These are phyloP conservation scores for Suhomyces terraborum DNA, from an alignment of 1,139 yeast species.

Conservation along the genomic window DNA sequence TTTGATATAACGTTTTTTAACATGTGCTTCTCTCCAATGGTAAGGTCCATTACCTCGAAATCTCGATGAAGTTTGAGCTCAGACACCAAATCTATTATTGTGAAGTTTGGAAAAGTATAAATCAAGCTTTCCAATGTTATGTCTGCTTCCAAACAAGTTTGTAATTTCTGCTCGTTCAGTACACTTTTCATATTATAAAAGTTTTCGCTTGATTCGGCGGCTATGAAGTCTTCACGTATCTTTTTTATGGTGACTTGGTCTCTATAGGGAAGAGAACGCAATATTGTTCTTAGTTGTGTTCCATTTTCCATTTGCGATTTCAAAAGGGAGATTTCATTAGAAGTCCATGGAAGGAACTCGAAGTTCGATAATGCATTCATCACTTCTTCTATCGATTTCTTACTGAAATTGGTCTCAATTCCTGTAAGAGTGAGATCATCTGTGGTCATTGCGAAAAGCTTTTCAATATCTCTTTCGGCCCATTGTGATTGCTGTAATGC, in stretches of 20 bases:
- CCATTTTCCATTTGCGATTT: background rate
- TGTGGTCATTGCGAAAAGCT: background rate
- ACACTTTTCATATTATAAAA: constrained; percentile 4
- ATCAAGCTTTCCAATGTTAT: constrained; percentile 10
- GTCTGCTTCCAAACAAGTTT: constrained; percentile 8
- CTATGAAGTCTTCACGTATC: background rate
- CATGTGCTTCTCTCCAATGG: constrained; percentile 14
- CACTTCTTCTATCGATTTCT: background rate
- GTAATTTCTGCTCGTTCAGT: background rate
- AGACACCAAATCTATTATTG: constrained; percentile 7
- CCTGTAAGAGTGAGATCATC: constrained; percentile 4
- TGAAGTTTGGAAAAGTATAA: constrained; percentile 8
- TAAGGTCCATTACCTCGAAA: constrained; percentile 6
- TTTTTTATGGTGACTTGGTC: background rate
- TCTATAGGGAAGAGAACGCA: constrained; percentile 7
- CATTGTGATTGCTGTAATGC: background rate
- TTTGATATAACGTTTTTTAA: constrained; percentile 10
- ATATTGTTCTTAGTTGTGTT: background rate
- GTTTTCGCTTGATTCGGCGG: background rate
- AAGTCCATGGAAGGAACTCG: constrained; percentile 12
- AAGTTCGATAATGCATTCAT: background rate
- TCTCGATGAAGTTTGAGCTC: background rate
- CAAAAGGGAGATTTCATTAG: constrained; percentile 9
- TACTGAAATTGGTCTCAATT: background rate
- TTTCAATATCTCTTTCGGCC: constrained; percentile 3